Evolutionary conservation across 169 alveolate genomes (phyloP).

Genomic region (Plasmodium cynomolgi): DNA sequence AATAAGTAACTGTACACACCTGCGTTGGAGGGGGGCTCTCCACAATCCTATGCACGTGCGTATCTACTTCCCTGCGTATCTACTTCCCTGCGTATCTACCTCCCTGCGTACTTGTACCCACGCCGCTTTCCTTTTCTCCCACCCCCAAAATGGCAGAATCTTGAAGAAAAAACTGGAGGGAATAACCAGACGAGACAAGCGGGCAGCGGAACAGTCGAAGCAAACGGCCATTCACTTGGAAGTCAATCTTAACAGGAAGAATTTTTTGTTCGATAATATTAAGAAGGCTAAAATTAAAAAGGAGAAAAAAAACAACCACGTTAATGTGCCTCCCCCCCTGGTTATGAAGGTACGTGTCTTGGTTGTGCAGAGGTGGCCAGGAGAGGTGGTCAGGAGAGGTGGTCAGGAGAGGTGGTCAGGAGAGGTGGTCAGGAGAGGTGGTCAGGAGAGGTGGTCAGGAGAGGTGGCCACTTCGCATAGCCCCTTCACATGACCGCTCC

Average conservation of each 20-base stretch:
- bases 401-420: no score
- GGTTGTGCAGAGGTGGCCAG: background rate
- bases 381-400: no score
- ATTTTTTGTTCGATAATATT: slow-evolving; percentile 40
- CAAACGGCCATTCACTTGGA: slow-evolving; percentile 2
- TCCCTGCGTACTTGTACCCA: background rate
- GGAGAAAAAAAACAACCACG: slow-evolving; percentile 35
- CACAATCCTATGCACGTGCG: no score
- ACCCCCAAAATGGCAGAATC: slow-evolving; percentile 8
- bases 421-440: no score
- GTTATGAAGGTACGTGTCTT: slow-evolving; percentile 16
- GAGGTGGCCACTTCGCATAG: no score
- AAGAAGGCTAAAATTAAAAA: slow-evolving; percentile 39
- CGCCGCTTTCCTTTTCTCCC: background rate
- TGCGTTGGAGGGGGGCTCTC: background rate
- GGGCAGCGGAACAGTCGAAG: background rate
- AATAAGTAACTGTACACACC: slow-evolving; percentile 65
- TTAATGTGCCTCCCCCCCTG: background rate
- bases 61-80: background rate
- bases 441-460: no score
- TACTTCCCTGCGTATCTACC: background rate
- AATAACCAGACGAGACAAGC: slow-evolving; percentile 39
- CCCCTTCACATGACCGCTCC: background rate
- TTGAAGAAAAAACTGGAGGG: slow-evolving; percentile 46
- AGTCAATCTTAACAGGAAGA: slow-evolving; percentile 26